These are phyloP conservation scores for Auxenochlorella pyrenoidosa DNA, from an alignment of 139 green algal genomes.

Conservation along the genomic window DNA sequence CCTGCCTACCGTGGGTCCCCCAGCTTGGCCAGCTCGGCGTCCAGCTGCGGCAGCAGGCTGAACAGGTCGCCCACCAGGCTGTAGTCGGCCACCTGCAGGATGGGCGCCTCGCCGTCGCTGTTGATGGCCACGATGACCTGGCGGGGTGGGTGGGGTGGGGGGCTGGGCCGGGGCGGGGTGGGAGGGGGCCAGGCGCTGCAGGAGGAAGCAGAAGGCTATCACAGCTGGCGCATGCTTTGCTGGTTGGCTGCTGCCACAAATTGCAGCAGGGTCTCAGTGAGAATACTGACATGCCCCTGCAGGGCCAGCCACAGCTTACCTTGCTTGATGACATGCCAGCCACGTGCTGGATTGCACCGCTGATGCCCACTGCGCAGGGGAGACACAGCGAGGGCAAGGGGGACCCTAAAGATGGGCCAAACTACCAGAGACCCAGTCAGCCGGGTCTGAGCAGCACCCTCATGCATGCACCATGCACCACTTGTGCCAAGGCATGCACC, in stretches of 20 bases:
- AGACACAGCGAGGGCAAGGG: neutral
- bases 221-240: neutral
- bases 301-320: neutral
- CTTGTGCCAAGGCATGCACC: too few species aligned
- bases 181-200: neutral
- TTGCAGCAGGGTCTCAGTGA: too few species aligned
- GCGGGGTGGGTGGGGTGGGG: neutral
- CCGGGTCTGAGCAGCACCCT: too few species aligned
- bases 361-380: constrained; percentile 83
- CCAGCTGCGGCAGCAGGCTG: constrained; percentile 79
- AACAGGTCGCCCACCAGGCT: constrained; percentile 90
- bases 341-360: constrained; percentile 95
- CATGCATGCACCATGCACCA: neutral
- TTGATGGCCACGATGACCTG: constrained; percentile 94
- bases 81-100: constrained; percentile 90
- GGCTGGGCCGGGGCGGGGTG: neutral
- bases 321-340: constrained; percentile 93
- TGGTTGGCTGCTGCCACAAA: too few species aligned
- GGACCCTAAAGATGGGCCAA: too few species aligned
- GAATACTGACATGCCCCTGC: neutral
- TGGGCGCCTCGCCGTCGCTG: constrained; percentile 86
- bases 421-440: too few species aligned
- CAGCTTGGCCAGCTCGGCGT: constrained; percentile 56
- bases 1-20: too few species aligned
- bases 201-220: neutral